Evolutionary conservation across 1,284 basidiomycete genomes (phyloP).

Genomic region (Sanghuangporus weigelae): DNA sequence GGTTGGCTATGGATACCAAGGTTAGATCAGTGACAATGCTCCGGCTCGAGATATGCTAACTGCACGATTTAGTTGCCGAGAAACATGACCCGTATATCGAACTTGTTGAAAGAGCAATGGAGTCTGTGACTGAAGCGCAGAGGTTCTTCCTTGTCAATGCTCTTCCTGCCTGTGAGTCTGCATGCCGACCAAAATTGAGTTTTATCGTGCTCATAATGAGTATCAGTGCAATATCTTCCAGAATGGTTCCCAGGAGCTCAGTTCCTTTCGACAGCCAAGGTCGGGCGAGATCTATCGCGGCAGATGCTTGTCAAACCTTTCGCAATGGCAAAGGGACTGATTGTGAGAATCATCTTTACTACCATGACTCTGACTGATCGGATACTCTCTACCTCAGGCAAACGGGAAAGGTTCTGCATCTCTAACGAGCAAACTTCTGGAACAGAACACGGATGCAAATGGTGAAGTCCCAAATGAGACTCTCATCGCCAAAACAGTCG

Average conservation of each 20-base stretch:
- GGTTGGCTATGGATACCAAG: constrained; percentile 10
- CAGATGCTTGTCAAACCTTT: constrained; percentile 1
- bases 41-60: not conserved
- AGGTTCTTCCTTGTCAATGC: constrained; percentile 17
- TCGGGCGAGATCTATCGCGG: not conserved
- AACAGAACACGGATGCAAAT: not conserved
- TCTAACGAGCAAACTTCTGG: constrained; percentile 11
- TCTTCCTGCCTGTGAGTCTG: constrained; percentile 7
- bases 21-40: not conserved
- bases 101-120: constrained; percentile 14
- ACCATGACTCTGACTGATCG: not conserved
- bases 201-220: not conserved
- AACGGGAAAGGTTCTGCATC: constrained; percentile 11
- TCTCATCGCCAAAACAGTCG: constrained; percentile 8
- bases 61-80: not conserved
- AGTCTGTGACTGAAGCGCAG: constrained; percentile 12
- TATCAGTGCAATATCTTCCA: constrained; percentile 19
- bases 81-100: constrained; percentile 9
- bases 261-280: constrained; percentile 14
- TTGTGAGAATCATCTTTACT: not conserved
- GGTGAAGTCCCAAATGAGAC: constrained; percentile 4
- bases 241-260: constrained; percentile 20
- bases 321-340: not conserved
- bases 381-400: not conserved
- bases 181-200: not conserved